These are phyloP conservation scores for Amanita rimosa DNA, from an alignment of 768 basidiomycete species.

Conservation along the genomic window DNA sequence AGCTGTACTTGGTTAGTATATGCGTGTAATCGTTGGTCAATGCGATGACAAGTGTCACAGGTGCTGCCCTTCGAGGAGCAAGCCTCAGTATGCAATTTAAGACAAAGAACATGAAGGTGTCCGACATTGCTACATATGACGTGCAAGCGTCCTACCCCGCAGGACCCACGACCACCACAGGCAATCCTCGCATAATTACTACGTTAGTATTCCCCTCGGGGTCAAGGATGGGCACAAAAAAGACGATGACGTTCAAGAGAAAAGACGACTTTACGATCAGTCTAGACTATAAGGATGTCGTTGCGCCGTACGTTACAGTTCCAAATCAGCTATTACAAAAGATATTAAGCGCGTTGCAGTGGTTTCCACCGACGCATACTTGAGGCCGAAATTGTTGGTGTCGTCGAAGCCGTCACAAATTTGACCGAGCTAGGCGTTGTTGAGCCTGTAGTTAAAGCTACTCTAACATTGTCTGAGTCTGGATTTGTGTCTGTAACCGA, in stretches of 20 bases:
- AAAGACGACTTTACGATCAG: conserved; percentile 74
- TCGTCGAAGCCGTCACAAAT: conserved; percentile 69
- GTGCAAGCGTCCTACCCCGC: conserved; percentile 72
- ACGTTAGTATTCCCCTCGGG: conserved; percentile 70
- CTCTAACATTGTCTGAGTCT: conserved; percentile 72
- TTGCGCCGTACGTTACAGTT: conserved; percentile 41
- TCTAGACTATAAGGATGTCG: conserved; percentile 61
- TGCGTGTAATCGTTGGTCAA: background rate
- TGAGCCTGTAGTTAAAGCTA: conserved; percentile 83
- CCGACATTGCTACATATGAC: conserved; percentile 64
- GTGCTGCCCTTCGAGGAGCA: conserved; percentile 88
- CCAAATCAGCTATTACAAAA: background rate
- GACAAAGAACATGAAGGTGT: conserved; percentile 82
- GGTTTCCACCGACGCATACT: conserved; percentile 67
- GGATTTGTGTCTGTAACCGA: conserved; percentile 77
- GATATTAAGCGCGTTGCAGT: conserved; percentile 20
- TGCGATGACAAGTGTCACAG: conserved; percentile 14
- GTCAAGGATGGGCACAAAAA: conserved; percentile 70
- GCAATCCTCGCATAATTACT: conserved; percentile 57
- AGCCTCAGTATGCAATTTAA: conserved; percentile 82
- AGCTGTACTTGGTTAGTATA: conserved; percentile 61
- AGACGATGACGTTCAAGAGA: conserved; percentile 78
- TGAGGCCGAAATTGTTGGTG: conserved; percentile 60
- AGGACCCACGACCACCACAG: conserved; percentile 36
- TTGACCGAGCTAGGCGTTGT: conserved; percentile 72